Percentiles rank a stretch among this genome's conserved stretches.
These are phyloP conservation scores for Aquilaria malaccensis DNA, from an alignment of 345 rosid genomes.

Conservation along the genomic window DNA sequence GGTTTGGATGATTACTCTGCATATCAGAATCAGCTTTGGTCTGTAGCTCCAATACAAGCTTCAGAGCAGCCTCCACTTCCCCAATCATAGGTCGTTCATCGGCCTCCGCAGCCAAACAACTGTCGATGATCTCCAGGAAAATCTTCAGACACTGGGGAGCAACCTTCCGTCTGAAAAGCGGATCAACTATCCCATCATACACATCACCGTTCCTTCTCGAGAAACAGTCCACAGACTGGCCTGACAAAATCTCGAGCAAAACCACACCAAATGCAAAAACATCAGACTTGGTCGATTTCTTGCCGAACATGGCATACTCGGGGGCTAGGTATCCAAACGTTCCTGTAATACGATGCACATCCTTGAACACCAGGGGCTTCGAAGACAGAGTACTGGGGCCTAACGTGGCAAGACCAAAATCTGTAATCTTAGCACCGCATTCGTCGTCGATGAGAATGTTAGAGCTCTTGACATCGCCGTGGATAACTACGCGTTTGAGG, in stretches of 20 bases:
- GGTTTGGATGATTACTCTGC: neutral
- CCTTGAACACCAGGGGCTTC: neutral
- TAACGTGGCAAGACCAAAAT: neutral
- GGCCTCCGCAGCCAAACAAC: neutral
- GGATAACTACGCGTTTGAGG: slow-evolving; percentile 3
- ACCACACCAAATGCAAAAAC: slow-evolving; percentile 7
- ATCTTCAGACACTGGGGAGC: slow-evolving; percentile 9
- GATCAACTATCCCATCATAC: neutral
- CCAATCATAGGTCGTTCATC: slow-evolving; percentile 8
- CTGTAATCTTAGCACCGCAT: neutral
- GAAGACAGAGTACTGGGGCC: neutral
- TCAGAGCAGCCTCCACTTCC: slow-evolving; percentile 3
- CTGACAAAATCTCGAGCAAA: slow-evolving; percentile 1
- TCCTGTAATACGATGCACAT: neutral
- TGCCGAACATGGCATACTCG: neutral
- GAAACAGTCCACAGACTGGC: neutral
- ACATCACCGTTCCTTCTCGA: neutral
- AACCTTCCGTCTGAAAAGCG: neutral
- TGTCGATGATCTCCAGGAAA: slow-evolving; percentile 5
- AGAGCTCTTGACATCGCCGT: neutral
- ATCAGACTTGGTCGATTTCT: neutral
- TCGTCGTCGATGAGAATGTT: neutral
- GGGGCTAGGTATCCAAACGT: neutral
- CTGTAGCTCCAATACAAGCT: slow-evolving; percentile 12
- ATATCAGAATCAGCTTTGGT: slow-evolving; percentile 3